Base-by-base conservation (phyloP, 495 filamentous ascomycete species). In the Xylaria nigripes region DNA sequence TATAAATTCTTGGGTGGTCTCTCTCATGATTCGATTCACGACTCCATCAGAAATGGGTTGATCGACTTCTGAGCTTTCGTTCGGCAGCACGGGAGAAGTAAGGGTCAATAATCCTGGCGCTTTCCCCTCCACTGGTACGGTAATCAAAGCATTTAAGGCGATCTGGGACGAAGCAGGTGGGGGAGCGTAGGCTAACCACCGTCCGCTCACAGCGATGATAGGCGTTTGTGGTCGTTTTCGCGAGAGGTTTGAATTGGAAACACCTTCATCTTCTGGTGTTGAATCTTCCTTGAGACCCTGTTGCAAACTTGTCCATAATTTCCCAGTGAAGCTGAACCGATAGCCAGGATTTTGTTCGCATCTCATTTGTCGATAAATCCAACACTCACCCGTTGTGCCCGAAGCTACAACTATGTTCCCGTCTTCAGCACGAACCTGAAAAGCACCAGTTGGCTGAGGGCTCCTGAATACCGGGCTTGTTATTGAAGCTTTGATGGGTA, bases 1-100 rank as follows among this genome's bases (percentile, higher is more conserved):
- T 48, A 98, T 86, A n/a, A 95, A 71, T 61, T 93, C 90, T 63
- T 96, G 92, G 0, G 93, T 86, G 2, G 90, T 87, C 63, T 91
- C 89, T 59, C 91, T 78, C 59, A 90, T 85, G 40, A 96, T 75
- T 57, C 89, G 87, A 66, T 92, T 89, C 55, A 96, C 74, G 38
- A 96, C 74, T 38, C 87, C 84, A 62, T 93, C 90, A 2, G 83
- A 80, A 29, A 90, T 82, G 6, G 86, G 87, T 3, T 85, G 81
- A 54, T 95, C 90, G 10, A 89, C 81, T 8, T 80, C 80, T 54
- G 89, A 87, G 27, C 79, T 89, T 32, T 84, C 70, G 5, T 80
- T 74, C n/a, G 91, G 90, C 54, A 86, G 74, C 21, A 88, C 80
- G 10, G 89, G 87, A 4, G 90, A 81, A 22, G 80, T 83, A 55